A percentile compares a stretch with the other conserved stretches of the same genome.
Conservation (phyloP, 108 stramenopile genomes). For the Nitzschia palea region DNA sequence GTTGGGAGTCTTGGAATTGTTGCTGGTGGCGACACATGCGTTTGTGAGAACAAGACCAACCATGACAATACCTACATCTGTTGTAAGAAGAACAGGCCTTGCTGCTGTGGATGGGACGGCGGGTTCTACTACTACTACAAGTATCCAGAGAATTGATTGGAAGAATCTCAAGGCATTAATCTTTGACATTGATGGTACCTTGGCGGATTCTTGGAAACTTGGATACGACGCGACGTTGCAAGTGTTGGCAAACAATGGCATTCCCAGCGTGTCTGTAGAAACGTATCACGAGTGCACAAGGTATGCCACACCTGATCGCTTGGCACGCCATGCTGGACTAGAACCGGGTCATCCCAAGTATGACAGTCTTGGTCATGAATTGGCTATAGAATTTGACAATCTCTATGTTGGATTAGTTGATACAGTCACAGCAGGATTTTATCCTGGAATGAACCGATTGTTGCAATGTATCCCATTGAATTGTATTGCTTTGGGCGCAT, state of each 20-base stretch:
- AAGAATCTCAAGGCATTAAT: conserved; percentile 48
- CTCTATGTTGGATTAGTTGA: conserved; percentile 74
- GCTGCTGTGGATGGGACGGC: too few species aligned
- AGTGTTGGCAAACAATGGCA: conserved; percentile 61
- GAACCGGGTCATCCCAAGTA: conserved; percentile 55
- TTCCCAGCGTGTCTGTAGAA: conserved; percentile 51
- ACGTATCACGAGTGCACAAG: conserved; percentile 69
- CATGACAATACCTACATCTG: too few species aligned
- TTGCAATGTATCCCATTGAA: conserved; percentile 27
- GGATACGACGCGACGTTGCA: conserved; percentile 79
- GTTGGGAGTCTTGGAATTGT: too few species aligned
- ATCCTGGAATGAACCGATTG: conserved; percentile 60
- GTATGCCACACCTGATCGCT: conserved; percentile 76
- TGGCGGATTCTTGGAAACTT: conserved; percentile 84
- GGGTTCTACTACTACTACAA: too few species aligned
- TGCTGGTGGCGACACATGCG: too few species aligned
- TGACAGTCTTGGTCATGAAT: conserved; percentile 47
- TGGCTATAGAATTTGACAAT: conserved; percentile 74
- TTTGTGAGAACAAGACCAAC: too few species aligned
- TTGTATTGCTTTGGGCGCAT: conserved; percentile 60
- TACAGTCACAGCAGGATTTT: conserved; percentile 73
- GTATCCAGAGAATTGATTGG: too few species aligned
- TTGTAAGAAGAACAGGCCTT: too few species aligned
- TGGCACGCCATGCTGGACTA: conserved; percentile 83
- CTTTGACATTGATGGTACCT: conserved; percentile 85